phyloP scores from a whole-genome alignment of 495 filamentous ascomycete genomes.

The Melanomma pulvis-pyrius region DNA sequence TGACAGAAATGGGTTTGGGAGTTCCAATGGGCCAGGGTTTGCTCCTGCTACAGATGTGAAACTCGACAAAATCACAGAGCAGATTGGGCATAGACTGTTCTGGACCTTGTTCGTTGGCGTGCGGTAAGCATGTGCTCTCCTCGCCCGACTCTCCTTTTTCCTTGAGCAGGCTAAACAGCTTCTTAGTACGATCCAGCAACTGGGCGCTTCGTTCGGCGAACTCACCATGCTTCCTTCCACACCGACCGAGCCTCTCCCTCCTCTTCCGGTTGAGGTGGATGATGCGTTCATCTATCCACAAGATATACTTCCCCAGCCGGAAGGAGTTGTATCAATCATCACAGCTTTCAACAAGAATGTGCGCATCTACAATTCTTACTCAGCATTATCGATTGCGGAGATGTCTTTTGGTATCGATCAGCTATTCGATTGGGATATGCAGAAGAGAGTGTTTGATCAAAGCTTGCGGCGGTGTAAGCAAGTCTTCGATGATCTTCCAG shows the following conservation, averaged over 20 bases:
- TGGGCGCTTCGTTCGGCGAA: slow-evolving; percentile 66
- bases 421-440: slow-evolving; percentile 71
- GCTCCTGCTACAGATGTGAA: slow-evolving; percentile 43
- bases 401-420: slow-evolving; percentile 71
- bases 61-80: slow-evolving; percentile 71
- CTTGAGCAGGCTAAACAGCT: neutral
- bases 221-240: slow-evolving; percentile 71
- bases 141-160: neutral
- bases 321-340: slow-evolving; percentile 62
- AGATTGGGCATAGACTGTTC: slow-evolving; percentile 77
- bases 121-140: slow-evolving; percentile 38
- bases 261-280: slow-evolving; percentile 77
- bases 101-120: slow-evolving; percentile 73
- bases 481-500: slow-evolving; percentile 61
- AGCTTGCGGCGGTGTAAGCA: slow-evolving; percentile 63
- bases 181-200: slow-evolving; percentile 64
- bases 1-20: slow-evolving; percentile 4
- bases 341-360: slow-evolving; percentile 79
- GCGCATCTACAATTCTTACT: slow-evolving; percentile 71
- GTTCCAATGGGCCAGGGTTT: slow-evolving; percentile 33
- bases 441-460: slow-evolving; percentile 64
- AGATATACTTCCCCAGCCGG: slow-evolving; percentile 65
- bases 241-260: slow-evolving; percentile 72
- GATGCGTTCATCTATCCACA: slow-evolving; percentile 71
- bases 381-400: slow-evolving; percentile 67